A percentile compares a stretch with the other conserved stretches of the same genome.
These are phyloP conservation scores for Hibiscus syriacus DNA, from an alignment of 345 rosid genomes.

Conservation along the genomic window DNA sequence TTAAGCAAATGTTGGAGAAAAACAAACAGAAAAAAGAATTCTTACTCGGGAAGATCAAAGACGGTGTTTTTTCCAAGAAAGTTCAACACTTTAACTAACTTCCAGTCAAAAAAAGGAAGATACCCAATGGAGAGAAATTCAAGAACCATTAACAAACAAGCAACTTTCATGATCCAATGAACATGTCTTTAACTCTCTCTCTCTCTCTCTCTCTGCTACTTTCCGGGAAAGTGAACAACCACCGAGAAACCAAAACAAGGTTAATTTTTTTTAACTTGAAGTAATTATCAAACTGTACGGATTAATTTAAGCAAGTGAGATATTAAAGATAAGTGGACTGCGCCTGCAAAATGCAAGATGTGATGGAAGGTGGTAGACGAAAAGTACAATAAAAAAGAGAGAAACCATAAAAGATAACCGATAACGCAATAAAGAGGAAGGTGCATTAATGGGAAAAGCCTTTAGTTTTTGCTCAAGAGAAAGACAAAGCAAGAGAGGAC, in stretches of 20 bases:
- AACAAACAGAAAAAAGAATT: not conserved
- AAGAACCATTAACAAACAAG: conserved; percentile 11
- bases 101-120: not conserved
- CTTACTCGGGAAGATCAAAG: not conserved
- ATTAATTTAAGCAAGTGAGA: not conserved
- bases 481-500: conserved; percentile 11
- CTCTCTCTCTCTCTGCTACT: not conserved
- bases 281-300: not conserved
- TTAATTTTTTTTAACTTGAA: not conserved
- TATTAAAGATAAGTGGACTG: conserved; percentile 2
- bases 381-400: conserved; percentile 11
- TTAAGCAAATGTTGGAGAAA: conserved; percentile 16
- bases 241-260: conserved; percentile 8
- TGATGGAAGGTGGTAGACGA: conserved; percentile 21
- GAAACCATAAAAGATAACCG: conserved; percentile 1
- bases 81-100: not conserved
- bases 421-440: conserved; percentile 6
- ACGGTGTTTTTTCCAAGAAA: conserved; percentile 3
- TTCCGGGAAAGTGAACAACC: conserved; percentile 9
- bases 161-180: conserved; percentile 22
- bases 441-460: conserved; percentile 12
- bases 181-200: conserved; percentile 8
- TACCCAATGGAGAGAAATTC: not conserved
- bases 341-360: not conserved
- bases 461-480: conserved; percentile 1